Percentiles rank a stretch among this genome's conserved stretches.
These are phyloP conservation scores for Aspergillus terreus DNA, from an alignment of 2,329 filamentous ascomycete species.

Conservation along the genomic window DNA sequence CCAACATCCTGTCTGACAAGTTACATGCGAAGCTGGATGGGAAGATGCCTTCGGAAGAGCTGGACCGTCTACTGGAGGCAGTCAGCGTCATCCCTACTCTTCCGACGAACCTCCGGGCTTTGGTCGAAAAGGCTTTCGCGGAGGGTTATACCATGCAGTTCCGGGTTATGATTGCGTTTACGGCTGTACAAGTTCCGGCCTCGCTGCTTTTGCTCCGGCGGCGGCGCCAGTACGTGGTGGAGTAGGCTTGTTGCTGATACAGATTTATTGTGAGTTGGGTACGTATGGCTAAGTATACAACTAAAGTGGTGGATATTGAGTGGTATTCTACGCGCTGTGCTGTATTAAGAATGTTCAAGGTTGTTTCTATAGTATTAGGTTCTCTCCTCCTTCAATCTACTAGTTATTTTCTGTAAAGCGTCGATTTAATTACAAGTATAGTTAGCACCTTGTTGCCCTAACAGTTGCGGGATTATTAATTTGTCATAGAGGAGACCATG, in stretches of 20 bases:
- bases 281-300: not conserved
- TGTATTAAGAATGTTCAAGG: too few species aligned
- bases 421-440: too few species aligned
- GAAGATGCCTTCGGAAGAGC: not conserved
- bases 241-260: not conserved
- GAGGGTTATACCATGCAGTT: constrained; percentile 1
- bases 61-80: not conserved
- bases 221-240: not conserved
- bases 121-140: not conserved
- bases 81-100: not conserved
- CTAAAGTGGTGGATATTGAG: too few species aligned
- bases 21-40: not conserved
- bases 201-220: not conserved
- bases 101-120: not conserved
- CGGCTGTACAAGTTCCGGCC: constrained; percentile 1
- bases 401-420: too few species aligned
- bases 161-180: constrained; percentile 4
- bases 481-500: too few species aligned
- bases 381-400: too few species aligned
- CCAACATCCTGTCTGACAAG: not conserved
- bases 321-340: too few species aligned
- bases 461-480: too few species aligned
- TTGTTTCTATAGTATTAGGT: too few species aligned
- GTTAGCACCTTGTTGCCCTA: too few species aligned
- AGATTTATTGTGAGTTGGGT: not conserved